Evolutionary conservation across 768 basidiomycete genomes (phyloP).

Genomic region (Chlorophyllum brunneum): DNA sequence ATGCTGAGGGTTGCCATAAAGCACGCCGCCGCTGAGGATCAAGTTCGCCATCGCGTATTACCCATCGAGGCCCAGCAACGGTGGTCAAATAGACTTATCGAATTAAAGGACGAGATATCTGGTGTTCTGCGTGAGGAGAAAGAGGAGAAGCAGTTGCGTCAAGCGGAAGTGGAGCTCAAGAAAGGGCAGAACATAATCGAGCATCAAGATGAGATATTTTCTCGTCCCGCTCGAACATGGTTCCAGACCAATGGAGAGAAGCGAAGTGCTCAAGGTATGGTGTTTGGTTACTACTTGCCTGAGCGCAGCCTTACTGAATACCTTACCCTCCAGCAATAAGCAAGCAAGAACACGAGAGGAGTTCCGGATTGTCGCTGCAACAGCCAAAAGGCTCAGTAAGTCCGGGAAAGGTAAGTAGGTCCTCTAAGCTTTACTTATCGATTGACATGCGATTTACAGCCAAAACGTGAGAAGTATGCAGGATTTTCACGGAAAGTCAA

Average conservation of each 20-base stretch:
- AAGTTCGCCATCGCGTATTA: slow-evolving; percentile 85
- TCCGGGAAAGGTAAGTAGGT: slow-evolving; percentile 36
- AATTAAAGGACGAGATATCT: slow-evolving; percentile 70
- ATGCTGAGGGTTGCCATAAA: slow-evolving; percentile 96
- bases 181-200: slow-evolving; percentile 96
- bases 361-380: slow-evolving; percentile 35
- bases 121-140: slow-evolving; percentile 87
- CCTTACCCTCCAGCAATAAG: slow-evolving; percentile 53
- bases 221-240: slow-evolving; percentile 96
- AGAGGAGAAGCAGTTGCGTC: slow-evolving; percentile 88
- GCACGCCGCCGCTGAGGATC: slow-evolving; percentile 71
- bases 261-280: slow-evolving; percentile 67
- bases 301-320: not conserved
- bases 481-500: slow-evolving; percentile 88
- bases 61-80: slow-evolving; percentile 69
- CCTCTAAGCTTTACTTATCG: slow-evolving; percentile 3
- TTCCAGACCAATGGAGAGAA: slow-evolving; percentile 91
- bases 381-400: slow-evolving; percentile 27
- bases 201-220: slow-evolving; percentile 88
- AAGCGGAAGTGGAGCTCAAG: slow-evolving; percentile 92
- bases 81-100: slow-evolving; percentile 67
- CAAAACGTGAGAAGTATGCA: slow-evolving; percentile 71
- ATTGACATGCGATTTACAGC: slow-evolving; percentile 35
- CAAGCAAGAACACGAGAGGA: slow-evolving; percentile 64
- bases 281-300: not conserved